Evolutionary conservation across 441 rosid genomes (phyloP).

Genomic region (Mallotus japonicus): DNA sequence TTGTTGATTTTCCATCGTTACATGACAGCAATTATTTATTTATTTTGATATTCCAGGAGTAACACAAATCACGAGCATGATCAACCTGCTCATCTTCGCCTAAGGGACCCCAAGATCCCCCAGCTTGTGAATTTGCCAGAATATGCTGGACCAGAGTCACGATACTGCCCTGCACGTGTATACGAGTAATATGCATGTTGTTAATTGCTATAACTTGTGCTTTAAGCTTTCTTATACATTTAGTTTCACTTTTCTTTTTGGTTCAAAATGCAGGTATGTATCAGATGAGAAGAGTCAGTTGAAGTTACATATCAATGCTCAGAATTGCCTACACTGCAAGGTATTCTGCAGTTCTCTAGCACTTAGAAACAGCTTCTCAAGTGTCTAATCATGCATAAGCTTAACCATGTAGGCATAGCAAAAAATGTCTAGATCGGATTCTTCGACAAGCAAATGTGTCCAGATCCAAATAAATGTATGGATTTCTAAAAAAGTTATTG

Average conservation of each 20-base stretch:
- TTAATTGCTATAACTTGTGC: background rate
- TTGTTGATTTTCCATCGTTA: background rate
- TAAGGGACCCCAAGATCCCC: constrained; percentile 68
- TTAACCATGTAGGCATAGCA: background rate
- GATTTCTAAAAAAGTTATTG: background rate
- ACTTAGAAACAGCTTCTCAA: background rate
- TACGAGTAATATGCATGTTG: constrained; percentile 60
- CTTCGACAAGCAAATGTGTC: background rate
- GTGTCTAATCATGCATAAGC: background rate
- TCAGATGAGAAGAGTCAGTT: constrained; percentile 62
- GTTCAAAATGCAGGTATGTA: constrained; percentile 48
- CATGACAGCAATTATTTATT: constrained; percentile 13
- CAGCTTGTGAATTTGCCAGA: constrained; percentile 71
- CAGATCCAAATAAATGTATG: background rate
- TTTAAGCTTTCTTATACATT: constrained; percentile 10
- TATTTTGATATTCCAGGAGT: constrained; percentile 56
- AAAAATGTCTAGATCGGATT: background rate
- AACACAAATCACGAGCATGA: constrained; percentile 94
- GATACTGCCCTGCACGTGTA: constrained; percentile 96
- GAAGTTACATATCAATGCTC: constrained; percentile 90
- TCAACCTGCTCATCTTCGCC: constrained; percentile 81
- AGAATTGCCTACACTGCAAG: constrained; percentile 97
- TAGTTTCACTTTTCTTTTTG: constrained; percentile 14
- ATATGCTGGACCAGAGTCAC: constrained; percentile 83
- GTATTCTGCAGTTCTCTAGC: constrained; percentile 32